Evolutionary conservation across 2,329 filamentous ascomycete genomes (phyloP).

Genomic region (Alternaria consortialis): DNA sequence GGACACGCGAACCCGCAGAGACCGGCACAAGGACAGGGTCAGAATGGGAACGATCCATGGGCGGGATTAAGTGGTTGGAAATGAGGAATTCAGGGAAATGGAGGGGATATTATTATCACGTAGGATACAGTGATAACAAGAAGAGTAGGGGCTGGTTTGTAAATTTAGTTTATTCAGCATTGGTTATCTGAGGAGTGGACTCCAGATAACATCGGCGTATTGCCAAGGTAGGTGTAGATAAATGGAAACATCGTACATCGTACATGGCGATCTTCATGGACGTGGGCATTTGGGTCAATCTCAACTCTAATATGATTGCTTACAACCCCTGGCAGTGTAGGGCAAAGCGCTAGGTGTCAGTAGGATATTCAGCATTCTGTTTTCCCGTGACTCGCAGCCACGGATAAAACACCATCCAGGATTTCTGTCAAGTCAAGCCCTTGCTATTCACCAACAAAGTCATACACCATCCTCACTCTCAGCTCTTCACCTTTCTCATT

Average conservation of each 20-base stretch:
- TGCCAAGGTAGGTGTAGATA: background rate
- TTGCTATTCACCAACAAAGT: conserved; percentile 17
- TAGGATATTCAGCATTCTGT: background rate
- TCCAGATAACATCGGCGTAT: background rate
- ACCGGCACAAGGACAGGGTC: conserved; percentile 49
- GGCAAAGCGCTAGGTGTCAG: background rate
- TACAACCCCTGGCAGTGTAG: background rate
- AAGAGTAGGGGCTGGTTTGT: background rate
- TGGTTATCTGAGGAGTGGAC: background rate
- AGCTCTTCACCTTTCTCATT: conserved; percentile 20
- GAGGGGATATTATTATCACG: background rate
- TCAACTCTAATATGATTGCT: background rate
- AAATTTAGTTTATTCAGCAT: background rate
- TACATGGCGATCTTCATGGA: background rate
- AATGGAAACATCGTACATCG: background rate
- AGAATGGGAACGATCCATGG: conserved; percentile 67
- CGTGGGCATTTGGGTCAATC: background rate
- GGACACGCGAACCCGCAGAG: conserved; percentile 46
- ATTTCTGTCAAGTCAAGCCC: no score
- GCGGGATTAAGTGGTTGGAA: conserved; percentile 76
- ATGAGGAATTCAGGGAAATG: conserved; percentile 42
- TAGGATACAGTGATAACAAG: background rate
- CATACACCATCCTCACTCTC: conserved; percentile 20
- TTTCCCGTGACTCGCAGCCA: no score
- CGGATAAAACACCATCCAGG: no score